Conservation (phyloP, 805 yeast genomes). For the Myxozyma sirexii region DNA sequence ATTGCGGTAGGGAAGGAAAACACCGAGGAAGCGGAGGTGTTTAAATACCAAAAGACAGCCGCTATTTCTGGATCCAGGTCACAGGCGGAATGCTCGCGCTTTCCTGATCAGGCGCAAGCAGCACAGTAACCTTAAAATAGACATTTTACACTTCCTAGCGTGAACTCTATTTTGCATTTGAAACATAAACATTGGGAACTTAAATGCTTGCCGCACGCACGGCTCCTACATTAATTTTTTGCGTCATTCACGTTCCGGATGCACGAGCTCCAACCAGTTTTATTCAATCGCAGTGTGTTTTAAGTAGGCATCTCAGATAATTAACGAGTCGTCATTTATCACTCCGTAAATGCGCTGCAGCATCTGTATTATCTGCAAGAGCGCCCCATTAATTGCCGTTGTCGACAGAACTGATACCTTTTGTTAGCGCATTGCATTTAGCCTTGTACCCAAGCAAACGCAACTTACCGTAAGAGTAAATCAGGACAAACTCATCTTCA, state of each 20-base stretch:
- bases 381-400: constrained; percentile 62
- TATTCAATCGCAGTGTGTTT: too few relatives aligned
- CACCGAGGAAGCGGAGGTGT: not conserved
- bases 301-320: not conserved
- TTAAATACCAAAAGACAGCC: not conserved
- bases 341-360: constrained; percentile 66
- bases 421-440: not conserved
- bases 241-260: too few relatives aligned
- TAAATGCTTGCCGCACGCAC: too few relatives aligned
- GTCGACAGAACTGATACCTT: constrained; percentile 56
- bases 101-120: too few relatives aligned
- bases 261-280: too few relatives aligned
- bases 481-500: constrained; percentile 74
- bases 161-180: too few relatives aligned
- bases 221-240: too few relatives aligned
- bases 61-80: too few relatives aligned
- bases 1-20: not conserved
- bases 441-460: not conserved
- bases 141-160: too few relatives aligned
- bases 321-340: constrained; percentile 58
- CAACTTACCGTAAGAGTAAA: constrained; percentile 60
- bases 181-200: too few relatives aligned
- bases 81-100: too few relatives aligned
- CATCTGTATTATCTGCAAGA: constrained; percentile 57
- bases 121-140: too few relatives aligned